Base-by-base conservation (phyloP, 192 early-diverging fungal species). In the Kappamyces sp. region DNA sequence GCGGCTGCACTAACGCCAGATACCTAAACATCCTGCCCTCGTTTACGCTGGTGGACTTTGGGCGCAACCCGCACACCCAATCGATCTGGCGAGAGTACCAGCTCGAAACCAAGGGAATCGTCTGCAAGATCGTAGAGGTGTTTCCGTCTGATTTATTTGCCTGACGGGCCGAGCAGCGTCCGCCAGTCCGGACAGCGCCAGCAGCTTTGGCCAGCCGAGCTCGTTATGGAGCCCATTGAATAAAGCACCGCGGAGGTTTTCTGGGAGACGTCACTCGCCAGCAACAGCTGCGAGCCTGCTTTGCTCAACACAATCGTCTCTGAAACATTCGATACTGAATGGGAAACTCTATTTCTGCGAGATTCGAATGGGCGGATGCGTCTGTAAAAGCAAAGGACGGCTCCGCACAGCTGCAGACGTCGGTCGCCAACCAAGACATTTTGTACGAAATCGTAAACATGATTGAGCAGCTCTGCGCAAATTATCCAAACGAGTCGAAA, bases 11-110 rank as follows among this genome's bases (percentile, higher is more conserved):
- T 32, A 3, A 12, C 5, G 11, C n/a, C 58, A 64, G 68, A 57
- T 75, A 69, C 45, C 63, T 79, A 1, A 74, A 68, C 60, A 54
- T 79, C 4, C 60, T 79, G 1, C 77, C 77, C 3, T 61, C 70
- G 48, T 79, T 76, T 61, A 61, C 59, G 29, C 47, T 79, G 22
- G n/a, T 22, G 22, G 22, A 22, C 22, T 22, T 22, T 68, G 32
- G 32, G 69, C 2, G 67, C 61, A 8, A 67, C 62, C 34, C 29
- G 64, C 31, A 37, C 37, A 8, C 36, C 2, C 12, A 12, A 6
- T 9, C 15, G 54, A 11, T 55, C 54, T 31, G 5, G 33, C 14
- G 54, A 6, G 38, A 34, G 33, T 55, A 55, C 45, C 14, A 30
- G 15, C 30, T 55, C 30, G 15, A 15, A 12, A 29, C 54, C 4